A percentile compares a stretch with the other conserved stretches of the same genome.
Conservation (phyloP, 2,329 filamentous ascomycete species). For the Cladosporium oxysporum region DNA sequence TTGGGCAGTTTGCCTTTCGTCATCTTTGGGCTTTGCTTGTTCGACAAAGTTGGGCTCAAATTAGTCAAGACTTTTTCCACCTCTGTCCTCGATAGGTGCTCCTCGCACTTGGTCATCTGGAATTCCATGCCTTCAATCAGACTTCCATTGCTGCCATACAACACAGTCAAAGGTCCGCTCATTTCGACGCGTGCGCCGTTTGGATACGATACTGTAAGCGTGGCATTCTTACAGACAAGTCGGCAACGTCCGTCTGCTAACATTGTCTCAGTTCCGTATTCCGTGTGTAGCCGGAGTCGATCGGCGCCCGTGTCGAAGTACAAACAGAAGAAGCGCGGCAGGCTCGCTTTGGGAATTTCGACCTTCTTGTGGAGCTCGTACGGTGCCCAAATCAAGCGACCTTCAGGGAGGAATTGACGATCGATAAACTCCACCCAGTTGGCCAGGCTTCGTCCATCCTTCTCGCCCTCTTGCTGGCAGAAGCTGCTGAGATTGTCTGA, state of each 20-base stretch:
- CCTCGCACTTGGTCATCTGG: slow-evolving; percentile 71
- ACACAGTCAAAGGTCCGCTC: slow-evolving; percentile 71
- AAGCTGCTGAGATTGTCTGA: slow-evolving; percentile 58
- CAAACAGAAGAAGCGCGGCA: slow-evolving; percentile 86
- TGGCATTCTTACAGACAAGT: slow-evolving; percentile 75
- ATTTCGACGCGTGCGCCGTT: slow-evolving; percentile 63
- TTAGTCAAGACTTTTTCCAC: slow-evolving; percentile 50
- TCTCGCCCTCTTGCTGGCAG: slow-evolving; percentile 57
- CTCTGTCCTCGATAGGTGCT: slow-evolving; percentile 74
- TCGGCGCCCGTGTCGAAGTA: slow-evolving; percentile 85
- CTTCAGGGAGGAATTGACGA: slow-evolving; percentile 76
- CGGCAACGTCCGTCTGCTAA: slow-evolving; percentile 67
- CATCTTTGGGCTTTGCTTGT: slow-evolving; percentile 52
- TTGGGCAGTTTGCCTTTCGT: slow-evolving; percentile 53
- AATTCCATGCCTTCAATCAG: slow-evolving; percentile 88
- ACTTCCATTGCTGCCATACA: slow-evolving; percentile 69
- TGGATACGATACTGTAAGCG: slow-evolving; percentile 85
- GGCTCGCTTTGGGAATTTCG: slow-evolving; percentile 77
- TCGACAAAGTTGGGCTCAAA: slow-evolving; percentile 52
- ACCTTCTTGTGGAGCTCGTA: slow-evolving; percentile 38
- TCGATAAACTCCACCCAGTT: slow-evolving; percentile 81
- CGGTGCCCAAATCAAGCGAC: slow-evolving; percentile 67
- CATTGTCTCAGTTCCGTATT: slow-evolving; percentile 61
- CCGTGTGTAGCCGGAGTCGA: slow-evolving; percentile 82
- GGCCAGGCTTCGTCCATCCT: slow-evolving; percentile 61